Percentiles rank a stretch among this genome's conserved stretches.
Conservation (phyloP, 495 filamentous ascomycete genomes). For the Aspergillus sclerotioniger region DNA sequence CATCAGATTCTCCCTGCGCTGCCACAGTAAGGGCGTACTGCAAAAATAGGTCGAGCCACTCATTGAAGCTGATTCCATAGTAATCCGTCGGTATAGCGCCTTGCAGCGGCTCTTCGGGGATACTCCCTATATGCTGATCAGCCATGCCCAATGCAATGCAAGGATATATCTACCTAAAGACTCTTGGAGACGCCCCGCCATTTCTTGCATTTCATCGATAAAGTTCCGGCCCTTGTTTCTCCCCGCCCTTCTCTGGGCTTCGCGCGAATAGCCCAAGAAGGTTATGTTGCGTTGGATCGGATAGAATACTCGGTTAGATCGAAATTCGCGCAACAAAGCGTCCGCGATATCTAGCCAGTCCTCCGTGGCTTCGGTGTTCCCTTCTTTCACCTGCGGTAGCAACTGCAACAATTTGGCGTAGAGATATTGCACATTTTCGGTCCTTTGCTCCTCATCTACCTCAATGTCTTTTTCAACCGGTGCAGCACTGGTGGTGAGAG, state of each 20-base stretch:
- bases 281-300: conserved; percentile 65
- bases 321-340: conserved; percentile 76
- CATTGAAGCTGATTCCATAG: conserved; percentile 71
- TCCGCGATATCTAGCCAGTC: conserved; percentile 75
- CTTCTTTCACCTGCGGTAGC: conserved; percentile 47
- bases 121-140: conserved; percentile 21
- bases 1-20: conserved; percentile 51
- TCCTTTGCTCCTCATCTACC: conserved; percentile 39
- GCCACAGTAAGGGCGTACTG: conserved; percentile 77
- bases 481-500: conserved; percentile 22
- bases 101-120: conserved; percentile 28
- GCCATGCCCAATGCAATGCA: not conserved
- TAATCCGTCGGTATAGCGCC: conserved; percentile 60
- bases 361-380: conserved; percentile 50
- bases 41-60: conserved; percentile 89
- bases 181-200: conserved; percentile 62
- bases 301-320: conserved; percentile 73
- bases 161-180: conserved; percentile 44
- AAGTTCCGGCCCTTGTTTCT: conserved; percentile 25
- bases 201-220: conserved; percentile 63
- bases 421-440: conserved; percentile 55
- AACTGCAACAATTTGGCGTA: conserved; percentile 56
- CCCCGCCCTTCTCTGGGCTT: conserved; percentile 46
- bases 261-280: conserved; percentile 62
- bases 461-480: conserved; percentile 19